These are phyloP conservation scores for Ballota nigra DNA, from an alignment of 257 asterid species.

Conservation along the genomic window DNA sequence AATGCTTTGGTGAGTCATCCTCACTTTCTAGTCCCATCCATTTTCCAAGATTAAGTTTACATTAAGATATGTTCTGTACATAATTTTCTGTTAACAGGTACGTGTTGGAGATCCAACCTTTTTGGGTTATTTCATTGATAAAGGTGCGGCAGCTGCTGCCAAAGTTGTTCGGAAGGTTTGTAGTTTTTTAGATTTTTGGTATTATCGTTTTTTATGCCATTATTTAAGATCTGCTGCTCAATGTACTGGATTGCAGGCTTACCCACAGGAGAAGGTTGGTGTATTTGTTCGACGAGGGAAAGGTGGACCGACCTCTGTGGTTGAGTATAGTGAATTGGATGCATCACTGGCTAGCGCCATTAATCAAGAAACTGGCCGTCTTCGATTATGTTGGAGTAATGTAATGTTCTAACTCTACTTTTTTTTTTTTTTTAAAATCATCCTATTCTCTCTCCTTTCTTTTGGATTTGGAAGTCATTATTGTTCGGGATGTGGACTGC, in stretches of 20 bases:
- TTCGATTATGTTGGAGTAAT: slow-evolving; percentile 97
- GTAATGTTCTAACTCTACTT: slow-evolving; percentile 40
- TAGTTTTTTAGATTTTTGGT: slow-evolving; percentile 9
- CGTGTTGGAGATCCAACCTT: slow-evolving; percentile 97
- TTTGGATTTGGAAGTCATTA: neutral
- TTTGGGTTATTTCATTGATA: slow-evolving; percentile 92
- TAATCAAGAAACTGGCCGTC: slow-evolving; percentile 90
- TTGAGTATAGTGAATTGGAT: slow-evolving; percentile 91
- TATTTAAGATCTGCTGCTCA: slow-evolving; percentile 5
- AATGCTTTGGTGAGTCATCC: slow-evolving; percentile 74
- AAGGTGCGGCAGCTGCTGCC: slow-evolving; percentile 85
- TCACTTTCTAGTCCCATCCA: slow-evolving; percentile 7
- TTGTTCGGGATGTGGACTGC: neutral
- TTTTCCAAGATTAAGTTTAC: neutral
- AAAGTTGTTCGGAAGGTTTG: slow-evolving; percentile 75
- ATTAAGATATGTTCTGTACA: slow-evolving; percentile 13
- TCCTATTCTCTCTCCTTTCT: neutral
- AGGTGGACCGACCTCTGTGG: slow-evolving; percentile 93
- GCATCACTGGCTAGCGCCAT: slow-evolving; percentile 66
- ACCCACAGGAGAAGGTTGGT: slow-evolving; percentile 98
- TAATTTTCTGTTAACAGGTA: slow-evolving; percentile 52
- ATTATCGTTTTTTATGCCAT: neutral
- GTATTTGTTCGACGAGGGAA: slow-evolving; percentile 91
- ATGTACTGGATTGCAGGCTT: slow-evolving; percentile 49
- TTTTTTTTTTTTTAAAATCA: neutral